Base-by-base conservation (phyloP, 371 early-diverging fungal genomes). In the Choanephora cucurbitarum region DNA sequence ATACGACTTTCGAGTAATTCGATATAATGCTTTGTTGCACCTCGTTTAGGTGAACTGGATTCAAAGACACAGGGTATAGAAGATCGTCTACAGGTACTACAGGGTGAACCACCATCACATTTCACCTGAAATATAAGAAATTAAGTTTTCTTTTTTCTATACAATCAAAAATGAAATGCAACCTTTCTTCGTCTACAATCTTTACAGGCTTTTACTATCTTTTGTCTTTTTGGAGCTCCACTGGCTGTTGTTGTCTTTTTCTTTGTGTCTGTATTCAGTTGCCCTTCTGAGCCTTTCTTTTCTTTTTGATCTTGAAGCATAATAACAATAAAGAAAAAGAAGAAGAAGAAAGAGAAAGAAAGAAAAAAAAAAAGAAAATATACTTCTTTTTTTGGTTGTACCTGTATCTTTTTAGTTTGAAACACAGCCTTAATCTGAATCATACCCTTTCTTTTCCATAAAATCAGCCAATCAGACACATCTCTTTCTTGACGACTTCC, bases 101-200 rank as follows among this genome's bases (percentile, higher is more conserved):
- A 67, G 22, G 67, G 67, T 22, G 44, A 49, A 44, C 44, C 62
- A 51, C 67, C 67, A 28, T 67, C 67, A 58, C 67, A 67, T 55
- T 67, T 67, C 21, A 67, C 67, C 67, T 67, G 44, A 24, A 23
- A 14, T 5, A 32, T 40, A 22, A 40, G 14, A 24, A 22, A 31
- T 34, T 39, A 39, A 49, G 34, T 37, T 33, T 17, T 49, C 32
- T 32, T 14, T n/a, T n/a, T n/a, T n/a, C n/a, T n/a, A n/a, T n/a
- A n/a, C n/a, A n/a, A n/a, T n/a, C n/a, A 43, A 32, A 17, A 44
- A 51, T 22, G 19, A 51, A 21, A 47, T 23, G 23, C 10, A 44
- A 66, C 66, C 61, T 66, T 66, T 60, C 66, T 49, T 52, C 66
- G 23, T 41, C 66, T 33, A 28, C 66, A 66, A 49, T 66, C 66